Evolutionary conservation across 164 flowering plant genomes (phyloP).

Genomic region (Pachysandra terminalis): DNA sequence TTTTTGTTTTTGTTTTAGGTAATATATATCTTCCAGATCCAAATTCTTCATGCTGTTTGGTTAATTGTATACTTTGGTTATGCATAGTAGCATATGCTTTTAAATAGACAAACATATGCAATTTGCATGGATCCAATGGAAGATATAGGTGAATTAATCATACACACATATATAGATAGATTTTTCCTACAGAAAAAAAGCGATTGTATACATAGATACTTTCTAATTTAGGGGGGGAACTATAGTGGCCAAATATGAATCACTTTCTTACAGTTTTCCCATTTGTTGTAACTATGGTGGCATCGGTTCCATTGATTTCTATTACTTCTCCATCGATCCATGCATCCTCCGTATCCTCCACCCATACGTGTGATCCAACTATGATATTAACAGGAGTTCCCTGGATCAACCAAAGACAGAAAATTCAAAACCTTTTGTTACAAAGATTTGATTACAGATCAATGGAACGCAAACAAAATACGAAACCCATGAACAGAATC

Average conservation of each 20-base stretch:
- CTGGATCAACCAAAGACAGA: constrained; percentile 35
- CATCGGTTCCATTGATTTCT: constrained; percentile 50
- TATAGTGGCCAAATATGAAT: background rate
- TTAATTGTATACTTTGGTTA: background rate
- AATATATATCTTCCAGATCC: background rate
- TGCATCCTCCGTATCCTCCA: constrained; percentile 64
- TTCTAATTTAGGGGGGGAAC: background rate
- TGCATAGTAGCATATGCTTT: background rate
- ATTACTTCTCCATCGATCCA: constrained; percentile 79
- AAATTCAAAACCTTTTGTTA: background rate
- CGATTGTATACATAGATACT: background rate
- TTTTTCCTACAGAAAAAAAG: too few relatives aligned
- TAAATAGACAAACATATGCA: background rate
- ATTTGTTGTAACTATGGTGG: constrained; percentile 43
- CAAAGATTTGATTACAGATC: background rate
- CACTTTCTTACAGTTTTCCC: constrained; percentile 54
- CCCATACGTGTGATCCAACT: constrained; percentile 84
- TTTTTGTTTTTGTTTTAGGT: constrained; percentile 10
- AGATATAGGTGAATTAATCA: background rate
- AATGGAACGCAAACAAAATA: background rate
- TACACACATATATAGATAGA: too few relatives aligned
- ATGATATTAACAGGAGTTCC: constrained; percentile 73
- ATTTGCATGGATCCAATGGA: background rate
- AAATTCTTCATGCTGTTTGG: background rate
- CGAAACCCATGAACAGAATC: background rate